Conservation (phyloP, 148 eudicot species). For the Nepenthes gracilis region DNA sequence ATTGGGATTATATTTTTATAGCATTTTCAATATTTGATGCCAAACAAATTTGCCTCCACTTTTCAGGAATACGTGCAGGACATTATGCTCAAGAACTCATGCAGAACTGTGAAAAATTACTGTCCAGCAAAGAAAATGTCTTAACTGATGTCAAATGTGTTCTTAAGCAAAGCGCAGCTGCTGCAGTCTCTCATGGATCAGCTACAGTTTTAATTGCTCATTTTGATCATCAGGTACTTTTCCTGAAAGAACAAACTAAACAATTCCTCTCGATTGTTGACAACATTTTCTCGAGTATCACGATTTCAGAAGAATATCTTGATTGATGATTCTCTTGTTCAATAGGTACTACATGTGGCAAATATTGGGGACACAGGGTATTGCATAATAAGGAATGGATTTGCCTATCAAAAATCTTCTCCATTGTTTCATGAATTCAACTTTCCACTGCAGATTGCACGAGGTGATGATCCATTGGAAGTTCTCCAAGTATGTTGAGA, state of each 20-base stretch:
- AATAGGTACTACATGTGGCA: constrained; percentile 69
- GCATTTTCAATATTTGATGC: too few relatives aligned
- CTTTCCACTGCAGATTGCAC: constrained; percentile 53
- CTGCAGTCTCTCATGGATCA: constrained; percentile 48
- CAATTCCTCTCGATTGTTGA: not conserved
- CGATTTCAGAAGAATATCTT: not conserved
- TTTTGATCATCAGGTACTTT: constrained; percentile 54
- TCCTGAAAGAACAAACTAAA: not conserved
- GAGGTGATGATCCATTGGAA: constrained; percentile 40
- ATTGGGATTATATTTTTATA: too few relatives aligned
- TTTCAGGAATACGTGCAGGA: constrained; percentile 23
- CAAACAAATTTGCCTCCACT: too few relatives aligned
- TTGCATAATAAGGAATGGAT: constrained; percentile 49
- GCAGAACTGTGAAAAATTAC: constrained; percentile 2
- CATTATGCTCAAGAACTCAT: constrained; percentile 31
- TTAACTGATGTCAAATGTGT: constrained; percentile 24
- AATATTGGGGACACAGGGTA: constrained; percentile 82
- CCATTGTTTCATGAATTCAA: constrained; percentile 62
- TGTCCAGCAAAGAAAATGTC: not conserved
- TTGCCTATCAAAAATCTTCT: constrained; percentile 40
- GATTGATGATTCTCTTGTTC: not conserved
- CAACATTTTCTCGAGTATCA: not conserved
- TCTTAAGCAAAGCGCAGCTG: constrained; percentile 39
- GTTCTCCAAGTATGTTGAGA: constrained; percentile 40
- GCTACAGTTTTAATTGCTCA: constrained; percentile 72